These are phyloP conservation scores for Penicillium atrosanguineum DNA, from an alignment of 495 filamentous ascomycete species.

Conservation along the genomic window DNA sequence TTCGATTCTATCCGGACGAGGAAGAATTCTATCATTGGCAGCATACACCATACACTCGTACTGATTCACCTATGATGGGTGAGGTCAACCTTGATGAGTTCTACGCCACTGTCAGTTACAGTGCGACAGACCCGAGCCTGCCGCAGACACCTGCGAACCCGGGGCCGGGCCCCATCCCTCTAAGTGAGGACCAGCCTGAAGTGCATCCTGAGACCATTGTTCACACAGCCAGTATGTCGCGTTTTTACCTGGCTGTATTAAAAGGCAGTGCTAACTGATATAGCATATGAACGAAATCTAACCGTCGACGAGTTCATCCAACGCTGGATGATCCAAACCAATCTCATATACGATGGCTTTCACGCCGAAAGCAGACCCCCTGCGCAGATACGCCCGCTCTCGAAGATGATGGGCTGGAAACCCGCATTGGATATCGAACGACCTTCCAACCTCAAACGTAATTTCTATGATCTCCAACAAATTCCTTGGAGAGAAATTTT, in stretches of 20 bases:
- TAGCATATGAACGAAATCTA: conserved; percentile 43
- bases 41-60: conserved; percentile 1
- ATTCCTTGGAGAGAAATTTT: conserved; percentile 68
- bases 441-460: conserved; percentile 48
- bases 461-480: conserved; percentile 71
- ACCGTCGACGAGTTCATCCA: conserved; percentile 46
- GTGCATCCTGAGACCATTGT: conserved; percentile 31
- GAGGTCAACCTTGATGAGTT: conserved; percentile 39
- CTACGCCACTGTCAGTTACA: conserved; percentile 26
- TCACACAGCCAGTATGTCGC: conserved; percentile 37
- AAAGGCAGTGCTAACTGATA: conserved; percentile 7
- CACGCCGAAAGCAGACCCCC: conserved; percentile 21
- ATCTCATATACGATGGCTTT: conserved; percentile 13
- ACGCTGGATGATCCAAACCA: conserved; percentile 37
- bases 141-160: conserved; percentile 6
- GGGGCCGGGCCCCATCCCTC: neutral
- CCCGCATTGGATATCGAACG: conserved; percentile 43
- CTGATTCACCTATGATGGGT: conserved; percentile 9
- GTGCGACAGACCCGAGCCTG: conserved; percentile 15
- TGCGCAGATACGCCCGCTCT: conserved; percentile 23
- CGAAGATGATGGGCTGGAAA: conserved; percentile 33
- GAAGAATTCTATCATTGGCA: conserved; percentile 21
- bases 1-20: conserved; percentile 38
- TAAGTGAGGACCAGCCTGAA: conserved; percentile 1
- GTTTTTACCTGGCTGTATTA: neutral